A percentile compares a stretch with the other conserved stretches of the same genome.
phyloP scores from a whole-genome alignment of 768 basidiomycete genomes.

The Udeniomyces megalosporus region DNA sequence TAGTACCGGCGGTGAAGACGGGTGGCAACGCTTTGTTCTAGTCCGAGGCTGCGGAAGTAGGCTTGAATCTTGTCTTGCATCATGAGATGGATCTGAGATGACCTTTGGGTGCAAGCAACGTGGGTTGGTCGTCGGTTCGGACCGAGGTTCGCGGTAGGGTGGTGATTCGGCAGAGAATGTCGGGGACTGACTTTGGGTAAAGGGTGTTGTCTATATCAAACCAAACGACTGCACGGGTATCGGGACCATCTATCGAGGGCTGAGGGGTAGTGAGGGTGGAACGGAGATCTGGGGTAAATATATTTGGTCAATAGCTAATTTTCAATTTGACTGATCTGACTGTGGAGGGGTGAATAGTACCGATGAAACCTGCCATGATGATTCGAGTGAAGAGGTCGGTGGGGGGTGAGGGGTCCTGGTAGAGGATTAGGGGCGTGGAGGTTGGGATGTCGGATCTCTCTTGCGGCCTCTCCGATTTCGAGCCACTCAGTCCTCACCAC shows the following conservation, averaged over 20 bases:
- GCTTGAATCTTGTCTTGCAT: conserved; percentile 75
- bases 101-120: neutral
- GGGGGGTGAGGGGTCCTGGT: too few species aligned
- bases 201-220: conserved; percentile 81
- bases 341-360: neutral
- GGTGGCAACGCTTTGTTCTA: conserved; percentile 51
- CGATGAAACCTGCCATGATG: conserved; percentile 12
- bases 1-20: conserved; percentile 58
- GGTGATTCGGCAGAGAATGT: neutral
- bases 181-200: conserved; percentile 53
- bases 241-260: conserved; percentile 23
- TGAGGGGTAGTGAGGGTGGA: neutral
- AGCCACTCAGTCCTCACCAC: too few species aligned
- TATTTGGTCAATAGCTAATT: neutral
- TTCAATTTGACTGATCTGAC: neutral
- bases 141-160: too few species aligned
- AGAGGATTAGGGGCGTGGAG: too few species aligned
- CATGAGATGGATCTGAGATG: conserved; percentile 44
- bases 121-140: neutral
- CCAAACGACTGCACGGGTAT: conserved; percentile 51
- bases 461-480: too few species aligned
- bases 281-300: neutral
- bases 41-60: conserved; percentile 56
- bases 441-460: too few species aligned
- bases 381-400: too few species aligned